Evolutionary conservation across 2,329 filamentous ascomycete species (phyloP).

Genomic region (Colletotrichum spinosum): DNA sequence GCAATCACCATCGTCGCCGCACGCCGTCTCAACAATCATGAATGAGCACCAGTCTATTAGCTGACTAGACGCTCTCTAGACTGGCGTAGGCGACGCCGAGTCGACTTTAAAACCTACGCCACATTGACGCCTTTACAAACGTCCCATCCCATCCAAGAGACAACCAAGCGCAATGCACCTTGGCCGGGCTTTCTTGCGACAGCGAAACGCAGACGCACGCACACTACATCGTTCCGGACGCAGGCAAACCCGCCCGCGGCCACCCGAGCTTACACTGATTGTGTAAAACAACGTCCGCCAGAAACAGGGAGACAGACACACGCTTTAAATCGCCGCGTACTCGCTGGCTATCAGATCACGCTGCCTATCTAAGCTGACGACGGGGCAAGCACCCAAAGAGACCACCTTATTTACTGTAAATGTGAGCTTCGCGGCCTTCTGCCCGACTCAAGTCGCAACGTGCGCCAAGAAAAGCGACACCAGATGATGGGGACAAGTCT

Average conservation of each 20-base stretch:
- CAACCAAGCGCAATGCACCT: constrained; percentile 15
- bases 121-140: constrained; percentile 28
- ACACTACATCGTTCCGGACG: constrained; percentile 7
- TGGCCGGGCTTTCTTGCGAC: not conserved
- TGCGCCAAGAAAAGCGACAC: constrained; percentile 33
- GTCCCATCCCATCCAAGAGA: constrained; percentile 16
- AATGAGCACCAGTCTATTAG: too few species aligned
- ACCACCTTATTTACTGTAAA: not conserved
- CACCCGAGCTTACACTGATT: constrained; percentile 12
- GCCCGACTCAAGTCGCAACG: constrained; percentile 31
- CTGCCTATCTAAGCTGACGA: too few species aligned
- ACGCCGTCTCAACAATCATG: constrained; percentile 4
- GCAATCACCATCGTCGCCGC: not conserved
- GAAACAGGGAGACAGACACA: not conserved
- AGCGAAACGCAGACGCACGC: not conserved
- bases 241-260: constrained; percentile 18
- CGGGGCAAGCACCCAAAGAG: not conserved
- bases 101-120: constrained; percentile 17
- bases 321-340: not conserved
- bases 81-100: too few species aligned
- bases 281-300: constrained; percentile 3
- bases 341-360: too few species aligned
- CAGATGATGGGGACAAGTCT: constrained; percentile 29
- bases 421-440: constrained; percentile 1
- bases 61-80: too few species aligned